Conservation (phyloP, 164 flowering plant genomes). For the Nymphaea thermarum region DNA sequence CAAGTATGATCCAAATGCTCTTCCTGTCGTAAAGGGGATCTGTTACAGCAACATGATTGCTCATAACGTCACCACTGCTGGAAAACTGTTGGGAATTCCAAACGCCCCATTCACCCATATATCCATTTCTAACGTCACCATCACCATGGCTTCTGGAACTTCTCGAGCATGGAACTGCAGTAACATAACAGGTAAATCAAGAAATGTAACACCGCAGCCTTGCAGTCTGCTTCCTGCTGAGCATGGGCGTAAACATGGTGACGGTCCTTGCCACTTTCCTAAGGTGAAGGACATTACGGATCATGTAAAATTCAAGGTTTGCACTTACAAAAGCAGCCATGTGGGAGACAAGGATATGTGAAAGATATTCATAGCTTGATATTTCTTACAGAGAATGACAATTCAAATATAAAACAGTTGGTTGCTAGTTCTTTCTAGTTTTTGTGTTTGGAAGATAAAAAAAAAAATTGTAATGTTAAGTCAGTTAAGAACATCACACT, state of each 20-base stretch:
- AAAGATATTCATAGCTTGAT: no score
- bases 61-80: constrained; percentile 45
- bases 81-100: constrained; percentile 39
- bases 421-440: no score
- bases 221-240: constrained; percentile 31
- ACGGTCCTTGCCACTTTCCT: constrained; percentile 33
- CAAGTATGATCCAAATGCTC: constrained; percentile 43
- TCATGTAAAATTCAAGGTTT: constrained; percentile 27
- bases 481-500: no score
- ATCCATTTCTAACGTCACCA: constrained; percentile 57
- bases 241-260: neutral
- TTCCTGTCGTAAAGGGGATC: constrained; percentile 38
- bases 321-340: constrained; percentile 9
- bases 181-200: constrained; percentile 34
- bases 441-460: no score
- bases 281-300: constrained; percentile 42
- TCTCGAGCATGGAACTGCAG: constrained; percentile 52
- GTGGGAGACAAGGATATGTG: neutral
- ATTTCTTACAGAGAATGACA: no score
- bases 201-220: constrained; percentile 37
- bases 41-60: constrained; percentile 49
- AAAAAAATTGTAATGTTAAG: no score
- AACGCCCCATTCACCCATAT: constrained; percentile 41
- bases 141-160: constrained; percentile 18
- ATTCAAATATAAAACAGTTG: no score